phyloP scores from a whole-genome alignment of 805 yeast genomes.

The Candida morakotiae region DNA sequence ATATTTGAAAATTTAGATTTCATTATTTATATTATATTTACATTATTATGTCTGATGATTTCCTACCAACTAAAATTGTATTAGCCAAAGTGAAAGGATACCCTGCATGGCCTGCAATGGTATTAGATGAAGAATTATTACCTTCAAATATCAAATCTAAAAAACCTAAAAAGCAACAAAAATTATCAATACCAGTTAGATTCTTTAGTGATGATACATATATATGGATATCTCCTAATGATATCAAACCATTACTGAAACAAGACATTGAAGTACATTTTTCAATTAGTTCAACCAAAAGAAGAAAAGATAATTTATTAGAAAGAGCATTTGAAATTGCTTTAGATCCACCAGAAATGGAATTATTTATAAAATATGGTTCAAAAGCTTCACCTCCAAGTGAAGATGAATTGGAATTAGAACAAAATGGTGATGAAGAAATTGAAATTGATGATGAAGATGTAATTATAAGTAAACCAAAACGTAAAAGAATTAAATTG shows the following conservation, averaged over 20 bases:
- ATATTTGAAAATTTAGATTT: no score
- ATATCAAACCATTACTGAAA: slow-evolving; percentile 42
- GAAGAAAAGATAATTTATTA: slow-evolving; percentile 42
- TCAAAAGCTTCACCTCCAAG: slow-evolving; percentile 45
- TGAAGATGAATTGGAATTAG: slow-evolving; percentile 36
- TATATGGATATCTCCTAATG: slow-evolving; percentile 58
- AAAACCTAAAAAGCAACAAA: slow-evolving; percentile 34
- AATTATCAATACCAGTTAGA: slow-evolving; percentile 47
- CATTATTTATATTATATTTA: no score
- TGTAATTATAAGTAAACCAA: slow-evolving; percentile 10
- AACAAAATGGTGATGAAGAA: slow-evolving; percentile 32
- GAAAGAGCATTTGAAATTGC: slow-evolving; percentile 54
- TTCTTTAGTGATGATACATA: slow-evolving; percentile 72
- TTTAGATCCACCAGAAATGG: slow-evolving; percentile 40
- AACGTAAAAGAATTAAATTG: slow-evolving; percentile 8
- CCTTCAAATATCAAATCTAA: slow-evolving; percentile 52
- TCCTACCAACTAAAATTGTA: slow-evolving; percentile 24
- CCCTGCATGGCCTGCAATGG: slow-evolving; percentile 90
- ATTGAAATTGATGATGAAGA: slow-evolving; percentile 13
- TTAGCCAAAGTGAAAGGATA: slow-evolving; percentile 83
- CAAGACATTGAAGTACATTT: slow-evolving; percentile 42
- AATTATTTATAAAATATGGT: slow-evolving; percentile 36
- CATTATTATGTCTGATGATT: slow-evolving; percentile 7
- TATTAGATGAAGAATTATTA: slow-evolving; percentile 54
- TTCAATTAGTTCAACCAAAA: slow-evolving; percentile 16